phyloP scores from a whole-genome alignment of 2,329 filamentous ascomycete species.

The Calonectria crousiana region DNA sequence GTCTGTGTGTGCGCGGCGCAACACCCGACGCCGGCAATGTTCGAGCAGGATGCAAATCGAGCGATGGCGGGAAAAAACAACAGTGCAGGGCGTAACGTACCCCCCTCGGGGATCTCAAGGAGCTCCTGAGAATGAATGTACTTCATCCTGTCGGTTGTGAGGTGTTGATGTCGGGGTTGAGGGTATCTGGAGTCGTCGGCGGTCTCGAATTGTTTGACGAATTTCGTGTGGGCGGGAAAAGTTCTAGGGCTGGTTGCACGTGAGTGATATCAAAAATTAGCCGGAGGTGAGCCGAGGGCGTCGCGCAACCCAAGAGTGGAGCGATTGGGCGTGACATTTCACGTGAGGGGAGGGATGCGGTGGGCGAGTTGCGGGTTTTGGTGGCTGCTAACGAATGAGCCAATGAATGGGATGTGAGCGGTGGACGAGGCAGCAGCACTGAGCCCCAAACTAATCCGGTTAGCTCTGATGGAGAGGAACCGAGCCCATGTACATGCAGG shows the following conservation, averaged over 20 bases:
- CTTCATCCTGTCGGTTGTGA: slow-evolving; percentile 87
- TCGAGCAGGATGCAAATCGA: slow-evolving; percentile 32
- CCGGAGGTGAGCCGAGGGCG: slow-evolving; percentile 44
- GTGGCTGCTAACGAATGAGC: neutral
- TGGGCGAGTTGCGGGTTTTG: neutral
- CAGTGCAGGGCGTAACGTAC: slow-evolving; percentile 70
- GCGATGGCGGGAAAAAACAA: slow-evolving; percentile 25
- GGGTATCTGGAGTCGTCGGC: slow-evolving; percentile 55
- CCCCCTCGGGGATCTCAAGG: slow-evolving; percentile 95
- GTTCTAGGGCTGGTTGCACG: slow-evolving; percentile 59
- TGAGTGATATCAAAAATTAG: slow-evolving; percentile 46
- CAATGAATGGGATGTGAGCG: neutral
- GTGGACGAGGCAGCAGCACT: neutral
- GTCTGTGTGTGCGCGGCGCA: slow-evolving; percentile 20
- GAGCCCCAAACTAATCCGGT: neutral
- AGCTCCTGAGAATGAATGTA: slow-evolving; percentile 99
- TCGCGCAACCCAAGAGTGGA: slow-evolving; percentile 24
- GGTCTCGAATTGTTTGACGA: slow-evolving; percentile 54
- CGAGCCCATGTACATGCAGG: neutral
- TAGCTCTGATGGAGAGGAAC: neutral
- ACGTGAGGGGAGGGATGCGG: slow-evolving; percentile 33
- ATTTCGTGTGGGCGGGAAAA: slow-evolving; percentile 59
- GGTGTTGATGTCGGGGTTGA: slow-evolving; percentile 59
- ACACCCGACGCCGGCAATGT: slow-evolving; percentile 27
- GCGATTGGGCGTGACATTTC: slow-evolving; percentile 31